Conservation (phyloP, 257 asterid species). For the Capsicum baccatum region DNA sequence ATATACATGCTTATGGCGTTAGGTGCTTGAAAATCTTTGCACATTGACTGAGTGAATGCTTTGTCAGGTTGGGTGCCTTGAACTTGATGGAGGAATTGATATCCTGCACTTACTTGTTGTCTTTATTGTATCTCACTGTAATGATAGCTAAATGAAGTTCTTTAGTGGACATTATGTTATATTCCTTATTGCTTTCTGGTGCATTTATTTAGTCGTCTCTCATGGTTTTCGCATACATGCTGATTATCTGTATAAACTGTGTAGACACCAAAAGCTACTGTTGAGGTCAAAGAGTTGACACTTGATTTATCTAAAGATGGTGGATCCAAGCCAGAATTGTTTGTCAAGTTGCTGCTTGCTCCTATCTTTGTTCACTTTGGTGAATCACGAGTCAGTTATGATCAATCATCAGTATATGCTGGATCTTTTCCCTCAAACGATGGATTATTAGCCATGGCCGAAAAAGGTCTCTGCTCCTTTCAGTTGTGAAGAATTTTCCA, state of each 20-base stretch:
- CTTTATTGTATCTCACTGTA: conserved; percentile 15
- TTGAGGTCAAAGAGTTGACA: conserved; percentile 86
- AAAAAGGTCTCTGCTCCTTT: conserved; percentile 71
- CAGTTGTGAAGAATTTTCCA: conserved; percentile 87
- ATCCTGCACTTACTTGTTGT: conserved; percentile 15
- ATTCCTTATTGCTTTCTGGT: conserved; percentile 8
- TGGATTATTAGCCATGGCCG: conserved; percentile 43
- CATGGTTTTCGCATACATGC: conserved; percentile 13
- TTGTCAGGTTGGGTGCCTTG: conserved; percentile 7
- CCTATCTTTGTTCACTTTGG: conserved; percentile 72
- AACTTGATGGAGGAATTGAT: conserved; percentile 14
- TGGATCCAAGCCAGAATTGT: conserved; percentile 75
- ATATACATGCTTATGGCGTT: background rate
- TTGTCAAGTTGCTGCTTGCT: conserved; percentile 79
- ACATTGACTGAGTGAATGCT: conserved; percentile 7
- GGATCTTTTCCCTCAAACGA: conserved; percentile 56
- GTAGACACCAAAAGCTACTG: conserved; percentile 84
- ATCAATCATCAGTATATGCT: conserved; percentile 54
- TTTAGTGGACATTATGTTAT: background rate
- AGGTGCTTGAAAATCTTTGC: conserved; percentile 7
- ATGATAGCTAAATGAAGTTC: conserved; percentile 9
- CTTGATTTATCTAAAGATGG: conserved; percentile 89
- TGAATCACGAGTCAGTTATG: conserved; percentile 59
- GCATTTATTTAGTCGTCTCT: conserved; percentile 18
- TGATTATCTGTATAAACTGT: conserved; percentile 42